Evolutionary conservation across 2,329 filamentous ascomycete species (phyloP), one percentile per base, ranked within the genome.

Genomic region (Fonsecaea multimorphosa): DNA sequence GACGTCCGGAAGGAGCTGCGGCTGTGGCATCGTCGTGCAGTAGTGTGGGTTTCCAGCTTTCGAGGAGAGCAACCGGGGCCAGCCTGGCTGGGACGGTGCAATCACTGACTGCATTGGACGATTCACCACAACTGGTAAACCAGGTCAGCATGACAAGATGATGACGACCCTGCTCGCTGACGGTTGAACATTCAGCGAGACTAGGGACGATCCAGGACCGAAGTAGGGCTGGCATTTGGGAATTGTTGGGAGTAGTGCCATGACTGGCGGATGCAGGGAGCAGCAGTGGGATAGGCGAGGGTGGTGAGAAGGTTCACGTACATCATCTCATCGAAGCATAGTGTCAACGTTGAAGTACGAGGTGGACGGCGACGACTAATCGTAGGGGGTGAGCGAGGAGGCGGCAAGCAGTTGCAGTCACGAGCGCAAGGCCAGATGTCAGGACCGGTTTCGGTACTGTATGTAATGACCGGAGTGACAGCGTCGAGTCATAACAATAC

Each of bases 131-230:
- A 36, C 8, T 36, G 58, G 58, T 1, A 60, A 60, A 36, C 40
- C 38, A 58, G 56, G 56, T 60, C 22, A 60, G 58, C 58, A 60
- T 60, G 58, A 60, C 58, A 60, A 8, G 58, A 36, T 51, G 44
- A 32, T 51, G 46, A 60, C 51, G 44, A 22, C 40, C 27, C 14
- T 24, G 27, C 5, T 60, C 58, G 44, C 29, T 8, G n/a, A 31
- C 24, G 31, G 24, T 22, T 22, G 31, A 52, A 52, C 16, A 19
- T 52, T 5, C 19, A 52, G 58, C 58, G 58, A 60, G 34, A 12
- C 16, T 44, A 44, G 58, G 2, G 58, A 27, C 38, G 31, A 9
- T n/a, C n/a, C n/a, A 32, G 22, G 58, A n/a, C 40, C 44, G 58
- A 52, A 9, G 16, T 29, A 36, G n/a, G 44, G 24, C 58, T 60